Percentiles rank a stretch among this genome's conserved stretches.
These are phyloP conservation scores for Falciphora oryzae DNA, from an alignment of 2,329 filamentous ascomycete species.

Conservation along the genomic window DNA sequence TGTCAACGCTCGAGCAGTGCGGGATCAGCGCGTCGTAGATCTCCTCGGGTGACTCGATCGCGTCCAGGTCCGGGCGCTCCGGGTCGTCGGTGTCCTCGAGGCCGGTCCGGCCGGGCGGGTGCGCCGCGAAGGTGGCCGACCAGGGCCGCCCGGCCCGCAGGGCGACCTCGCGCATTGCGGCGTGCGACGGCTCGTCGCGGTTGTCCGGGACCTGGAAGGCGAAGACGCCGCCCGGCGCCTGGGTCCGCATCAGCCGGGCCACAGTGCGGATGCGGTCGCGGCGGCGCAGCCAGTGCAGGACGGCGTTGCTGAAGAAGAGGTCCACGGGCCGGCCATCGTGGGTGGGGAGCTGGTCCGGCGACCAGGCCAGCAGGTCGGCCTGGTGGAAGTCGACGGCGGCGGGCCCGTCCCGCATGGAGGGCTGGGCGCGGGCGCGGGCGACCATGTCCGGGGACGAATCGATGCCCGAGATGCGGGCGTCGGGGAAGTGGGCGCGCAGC, in stretches of 20 bases:
- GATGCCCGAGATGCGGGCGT: slow-evolving; percentile 41
- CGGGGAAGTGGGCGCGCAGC: slow-evolving; percentile 40
- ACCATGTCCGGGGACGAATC: slow-evolving; percentile 54
- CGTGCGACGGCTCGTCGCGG: slow-evolving; percentile 41
- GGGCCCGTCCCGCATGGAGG: slow-evolving; percentile 25
- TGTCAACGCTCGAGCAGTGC: slow-evolving; percentile 35
- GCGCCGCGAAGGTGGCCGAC: slow-evolving; percentile 11
- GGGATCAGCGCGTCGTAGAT: slow-evolving; percentile 45
- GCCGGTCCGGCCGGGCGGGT: slow-evolving; percentile 18
- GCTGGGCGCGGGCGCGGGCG: slow-evolving; percentile 31
- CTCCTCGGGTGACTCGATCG: slow-evolving; percentile 46
- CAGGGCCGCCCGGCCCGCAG: slow-evolving; percentile 22
- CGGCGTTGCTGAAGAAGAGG: slow-evolving; percentile 51
- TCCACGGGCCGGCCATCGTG: slow-evolving; percentile 22
- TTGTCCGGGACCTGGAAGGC: slow-evolving; percentile 49
- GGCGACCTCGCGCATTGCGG: slow-evolving; percentile 39
- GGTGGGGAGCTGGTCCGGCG: slow-evolving; percentile 14
- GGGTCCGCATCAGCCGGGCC: slow-evolving; percentile 32
- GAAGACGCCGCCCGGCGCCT: slow-evolving; percentile 39
- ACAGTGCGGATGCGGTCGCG: slow-evolving; percentile 39
- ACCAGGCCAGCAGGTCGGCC: slow-evolving; percentile 39
- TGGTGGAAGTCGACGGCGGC: slow-evolving; percentile 16
- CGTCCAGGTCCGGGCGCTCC: slow-evolving; percentile 34
- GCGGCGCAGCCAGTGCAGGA: slow-evolving; percentile 50
- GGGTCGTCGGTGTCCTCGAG: slow-evolving; percentile 16